Evolutionary conservation across 805 yeast species (phyloP), one percentile per base, ranked within the genome.

Genomic region (Myxozyma sirexii): DNA sequence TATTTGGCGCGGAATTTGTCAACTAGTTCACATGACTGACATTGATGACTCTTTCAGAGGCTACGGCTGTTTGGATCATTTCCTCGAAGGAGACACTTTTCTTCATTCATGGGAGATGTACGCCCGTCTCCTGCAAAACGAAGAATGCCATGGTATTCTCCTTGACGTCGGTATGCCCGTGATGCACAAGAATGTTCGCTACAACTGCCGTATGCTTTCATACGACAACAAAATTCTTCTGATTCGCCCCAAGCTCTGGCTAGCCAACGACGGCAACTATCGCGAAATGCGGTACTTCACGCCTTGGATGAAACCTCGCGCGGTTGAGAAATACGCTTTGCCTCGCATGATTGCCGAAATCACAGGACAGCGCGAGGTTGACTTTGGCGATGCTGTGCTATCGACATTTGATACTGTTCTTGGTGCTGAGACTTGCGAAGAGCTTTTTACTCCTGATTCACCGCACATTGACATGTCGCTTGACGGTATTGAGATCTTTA

Each of bases 351-450:
- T 94, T 56, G 84, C 83, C 62, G 78, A 79, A 62, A 72, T 87
- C 48, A 83, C 92, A 0, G 86, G 85, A 17, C 97, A 91, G 72
- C 64, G 74, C 26, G 74, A 77, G 12, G 96, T 90, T 13, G 82
- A 82, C 29, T 85, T 94, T 74, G 99, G 99, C 53, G 98, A 94
- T 77, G 96, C 96, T 57, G 88, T 90, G 3, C 77, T 94, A 45
- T 83, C 87, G 54, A 88, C 97, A 0, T 71, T 84, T 59, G 97
- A 92, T 69, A 90, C 98, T 0, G 85, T 87, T 45, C 80, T 94
- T 57, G 99, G 99, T n/a, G 90, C 93, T 46, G 99, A 94, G 74
- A 96, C 99, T 0, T 94, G 99, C 74, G 99, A 94, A 73, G 99
- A 94, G 74, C 78, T 94, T 58, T 94, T 94, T 74, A 94, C 99